Evolutionary conservation across 106 monocot genomes (phyloP), one percentile per base, ranked within the genome.

Genomic region (Allium fistulosum): DNA sequence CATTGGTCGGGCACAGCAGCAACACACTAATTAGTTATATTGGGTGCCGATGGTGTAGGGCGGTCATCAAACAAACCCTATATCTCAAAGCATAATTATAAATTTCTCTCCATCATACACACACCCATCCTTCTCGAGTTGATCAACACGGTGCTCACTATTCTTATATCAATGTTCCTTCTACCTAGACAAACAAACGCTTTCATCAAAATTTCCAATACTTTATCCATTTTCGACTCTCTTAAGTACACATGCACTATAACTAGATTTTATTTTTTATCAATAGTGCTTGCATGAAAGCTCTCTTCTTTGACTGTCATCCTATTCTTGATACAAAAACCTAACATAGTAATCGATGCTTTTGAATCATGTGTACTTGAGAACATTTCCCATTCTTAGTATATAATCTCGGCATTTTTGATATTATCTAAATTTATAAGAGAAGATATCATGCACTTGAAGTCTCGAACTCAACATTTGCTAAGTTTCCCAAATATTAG

Each of bases 391-490:
- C 96, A 97, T 71, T 92, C 92, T 11, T 28, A 48, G 61, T 92
- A 97, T 18, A 97, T 75, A 18, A 16, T 73, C 49, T 89, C 88
- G 13, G 96, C 88, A 70, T 82, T 80, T 62, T 84, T 72, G 28
- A 84, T 81, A 27, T 82, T 78, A 8, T 61, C 76, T n/a, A 92
- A 66, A 62, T 80, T 88, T 53, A 82, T 63, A n/a, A 97, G 78
- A 4, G 90, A 97, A 9, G 83, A 69, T 8, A 97, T 74, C 72
- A 92, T 75, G 73, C 86, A 86, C 50, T 75, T 82, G n/a, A n/a
- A n/a, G n/a, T n/a, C n/a, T n/a, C n/a, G 73, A 88, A 97, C 69
- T 97, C 96, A 8, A 57, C 73, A 51, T n/a, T 97, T 88, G 51
- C 88, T 82, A 75, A 92, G 66, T 72, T 92, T 92, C 14, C 79